Percentiles rank a stretch among this genome's conserved stretches.
Evolutionary conservation across 495 filamentous ascomycete species (phyloP).

Genomic region (Penicillium silybi): DNA sequence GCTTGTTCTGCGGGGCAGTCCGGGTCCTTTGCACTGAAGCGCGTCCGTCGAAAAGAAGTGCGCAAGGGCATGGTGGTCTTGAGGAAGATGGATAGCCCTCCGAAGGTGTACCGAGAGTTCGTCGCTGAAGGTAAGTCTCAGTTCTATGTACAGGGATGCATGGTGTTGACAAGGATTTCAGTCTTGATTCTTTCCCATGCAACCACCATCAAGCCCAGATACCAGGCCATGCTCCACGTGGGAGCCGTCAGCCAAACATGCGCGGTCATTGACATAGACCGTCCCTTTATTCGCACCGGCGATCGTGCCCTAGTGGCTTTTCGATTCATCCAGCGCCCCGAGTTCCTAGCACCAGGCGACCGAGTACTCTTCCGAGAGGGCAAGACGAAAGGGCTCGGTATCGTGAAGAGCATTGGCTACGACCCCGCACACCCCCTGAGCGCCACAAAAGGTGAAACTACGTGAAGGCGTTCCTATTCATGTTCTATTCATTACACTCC

Average conservation of each 20-base stretch:
- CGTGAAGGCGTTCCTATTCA: neutral
- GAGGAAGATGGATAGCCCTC: constrained; percentile 67
- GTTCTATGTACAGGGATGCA: neutral
- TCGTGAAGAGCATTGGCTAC: constrained; percentile 89
- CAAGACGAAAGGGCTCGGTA: constrained; percentile 90
- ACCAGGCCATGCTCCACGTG: constrained; percentile 98
- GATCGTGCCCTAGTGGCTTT: constrained; percentile 92
- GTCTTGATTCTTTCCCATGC: constrained; percentile 94
- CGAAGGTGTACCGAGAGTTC: constrained; percentile 88
- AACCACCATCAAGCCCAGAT: constrained; percentile 97
- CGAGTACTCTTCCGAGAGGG: constrained; percentile 92
- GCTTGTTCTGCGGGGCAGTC: constrained; percentile 89
- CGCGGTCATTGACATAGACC: constrained; percentile 94
- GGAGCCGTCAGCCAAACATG: constrained; percentile 95
- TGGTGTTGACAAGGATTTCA: constrained; percentile 27
- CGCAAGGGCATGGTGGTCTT: constrained; percentile 98
- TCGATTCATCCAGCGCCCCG: constrained; percentile 91
- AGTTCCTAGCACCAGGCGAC: constrained; percentile 86
- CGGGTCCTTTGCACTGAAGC: constrained; percentile 84
- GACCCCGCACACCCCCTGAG: constrained; percentile 61
- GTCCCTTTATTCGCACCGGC: constrained; percentile 90
- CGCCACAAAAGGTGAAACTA: constrained; percentile 10
- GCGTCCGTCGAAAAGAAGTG: constrained; percentile 85
- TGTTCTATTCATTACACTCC: too few relatives aligned
- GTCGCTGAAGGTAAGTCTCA: constrained; percentile 71